Percentiles rank a stretch among this genome's conserved stretches.
phyloP scores from a whole-genome alignment of 1,284 basidiomycete species.

The Cystobasidium sp. region DNA sequence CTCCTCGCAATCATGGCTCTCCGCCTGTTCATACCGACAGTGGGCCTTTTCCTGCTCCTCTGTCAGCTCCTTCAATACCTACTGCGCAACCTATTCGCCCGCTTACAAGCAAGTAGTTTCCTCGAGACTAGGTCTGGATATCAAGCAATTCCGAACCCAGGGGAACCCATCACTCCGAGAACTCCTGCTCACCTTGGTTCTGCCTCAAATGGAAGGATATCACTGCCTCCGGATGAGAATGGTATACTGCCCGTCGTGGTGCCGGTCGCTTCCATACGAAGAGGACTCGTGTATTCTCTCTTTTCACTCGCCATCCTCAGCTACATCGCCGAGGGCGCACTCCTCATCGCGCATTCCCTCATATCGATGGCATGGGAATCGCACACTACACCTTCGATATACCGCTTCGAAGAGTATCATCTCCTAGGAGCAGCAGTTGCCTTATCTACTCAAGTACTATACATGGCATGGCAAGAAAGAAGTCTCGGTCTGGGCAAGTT shows the following conservation, averaged over 20 bases:
- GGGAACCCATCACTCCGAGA: not conserved
- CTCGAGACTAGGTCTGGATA: constrained; percentile 21
- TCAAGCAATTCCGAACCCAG: constrained; percentile 7
- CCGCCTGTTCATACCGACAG: constrained; percentile 26
- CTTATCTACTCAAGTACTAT: constrained; percentile 16
- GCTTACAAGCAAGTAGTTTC: constrained; percentile 32
- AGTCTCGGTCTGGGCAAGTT: constrained; percentile 25
- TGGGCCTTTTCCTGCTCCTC: constrained; percentile 33
- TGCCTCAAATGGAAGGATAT: constrained; percentile 5
- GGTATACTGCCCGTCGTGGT: constrained; percentile 50
- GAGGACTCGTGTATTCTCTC: constrained; percentile 44
- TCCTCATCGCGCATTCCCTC: constrained; percentile 45
- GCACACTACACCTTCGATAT: constrained; percentile 13
- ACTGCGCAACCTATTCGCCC: constrained; percentile 14
- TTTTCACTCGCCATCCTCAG: constrained; percentile 44
- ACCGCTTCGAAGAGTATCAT: constrained; percentile 34
- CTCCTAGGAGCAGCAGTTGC: constrained; percentile 21
- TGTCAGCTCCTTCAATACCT: constrained; percentile 24
- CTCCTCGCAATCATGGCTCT: constrained; percentile 18
- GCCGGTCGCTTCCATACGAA: constrained; percentile 33
- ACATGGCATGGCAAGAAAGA: constrained; percentile 40
- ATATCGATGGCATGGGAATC: constrained; percentile 35
- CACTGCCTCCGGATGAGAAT: constrained; percentile 43
- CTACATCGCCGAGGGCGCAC: constrained; percentile 48
- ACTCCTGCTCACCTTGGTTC: not conserved